Evolutionary conservation across 1,284 basidiomycete species (phyloP), one percentile per base, ranked within the genome.

Genomic region (Spongiforma sp.): DNA sequence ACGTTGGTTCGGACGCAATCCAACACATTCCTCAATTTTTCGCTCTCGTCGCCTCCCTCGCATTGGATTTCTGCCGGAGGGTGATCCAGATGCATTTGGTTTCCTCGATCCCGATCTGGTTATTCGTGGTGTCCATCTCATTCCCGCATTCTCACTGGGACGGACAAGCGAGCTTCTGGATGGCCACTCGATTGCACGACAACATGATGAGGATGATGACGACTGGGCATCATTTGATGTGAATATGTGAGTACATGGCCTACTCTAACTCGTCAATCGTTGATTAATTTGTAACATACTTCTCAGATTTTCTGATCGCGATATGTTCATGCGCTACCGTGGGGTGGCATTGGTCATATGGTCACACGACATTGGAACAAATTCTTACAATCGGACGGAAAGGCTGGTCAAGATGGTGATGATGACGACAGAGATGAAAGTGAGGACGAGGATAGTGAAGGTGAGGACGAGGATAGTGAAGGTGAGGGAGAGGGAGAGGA

Each of bases 301-400:
- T 33, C 17, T 17, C 2, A 61, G 59, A 21, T 61, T 65, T n/a
- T 28, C 39, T 1, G 39, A 65, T 32, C 37, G 7, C 1, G 52
- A 65, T 9, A 65, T 65, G 64, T 65, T 65, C 7, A 65, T 65
- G 64, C 15, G n/a, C 1, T 56, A 48, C 32, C 26, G 26, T 15
- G 61, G 46, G 0, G 46, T 1, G 34, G 61, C 1, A 24, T 63
- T 5, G 24, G 64, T 4, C 61, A 65, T 26, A 28, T 21, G 11
- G 15, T 43, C 9, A 14, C 41, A 4, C 17, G 21, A 9, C 41
- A 43, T n/a, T 43, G 41, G 41, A 21, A 43, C 6, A 21, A 43
- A 17, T 43, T 43, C 21, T n/a, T 43, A 10, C 41, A 43, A 43
- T 43, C 41, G n/a, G 41, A 43, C 6, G 41, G 41, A 21, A n/a